These are phyloP conservation scores for Barbarea vulgaris DNA, from an alignment of 345 rosid genomes.

Conservation along the genomic window DNA sequence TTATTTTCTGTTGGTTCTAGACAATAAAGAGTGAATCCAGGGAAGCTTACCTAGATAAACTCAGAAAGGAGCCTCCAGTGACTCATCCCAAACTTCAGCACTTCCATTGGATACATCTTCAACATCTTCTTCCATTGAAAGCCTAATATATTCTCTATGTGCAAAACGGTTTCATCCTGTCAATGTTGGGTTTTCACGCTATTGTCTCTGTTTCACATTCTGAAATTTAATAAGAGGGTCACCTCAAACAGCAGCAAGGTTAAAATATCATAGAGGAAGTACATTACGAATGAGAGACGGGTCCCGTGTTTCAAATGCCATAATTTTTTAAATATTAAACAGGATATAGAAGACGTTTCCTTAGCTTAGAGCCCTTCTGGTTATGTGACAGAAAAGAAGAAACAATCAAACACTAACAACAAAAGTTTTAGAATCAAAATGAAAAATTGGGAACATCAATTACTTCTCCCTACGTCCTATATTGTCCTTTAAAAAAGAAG, in stretches of 20 bases:
- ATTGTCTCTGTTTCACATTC: conserved; percentile 65
- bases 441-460: not conserved
- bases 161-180: conserved; percentile 99
- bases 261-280: not conserved
- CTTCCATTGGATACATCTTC: conserved; percentile 99
- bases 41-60: conserved; percentile 47
- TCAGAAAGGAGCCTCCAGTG: conserved; percentile 95
- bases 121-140: conserved; percentile 98
- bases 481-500: not conserved
- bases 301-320: no score
- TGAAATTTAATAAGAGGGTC: not conserved
- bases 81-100: conserved; percentile 98
- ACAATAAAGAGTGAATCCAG: no score
- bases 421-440: not conserved
- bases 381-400: conserved; percentile 50
- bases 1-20: no score
- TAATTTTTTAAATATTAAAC: no score
- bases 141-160: conserved; percentile 94
- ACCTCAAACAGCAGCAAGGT: not conserved
- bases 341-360: no score
- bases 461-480: no score
- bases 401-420: conserved; percentile 17
- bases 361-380: no score
- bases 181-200: conserved; percentile 91
- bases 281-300: no score